Percentiles rank a stretch among this genome's conserved stretches.
Conservation (phyloP, 2,329 filamentous ascomycete species). For the Ceratocystis colombiana region DNA sequence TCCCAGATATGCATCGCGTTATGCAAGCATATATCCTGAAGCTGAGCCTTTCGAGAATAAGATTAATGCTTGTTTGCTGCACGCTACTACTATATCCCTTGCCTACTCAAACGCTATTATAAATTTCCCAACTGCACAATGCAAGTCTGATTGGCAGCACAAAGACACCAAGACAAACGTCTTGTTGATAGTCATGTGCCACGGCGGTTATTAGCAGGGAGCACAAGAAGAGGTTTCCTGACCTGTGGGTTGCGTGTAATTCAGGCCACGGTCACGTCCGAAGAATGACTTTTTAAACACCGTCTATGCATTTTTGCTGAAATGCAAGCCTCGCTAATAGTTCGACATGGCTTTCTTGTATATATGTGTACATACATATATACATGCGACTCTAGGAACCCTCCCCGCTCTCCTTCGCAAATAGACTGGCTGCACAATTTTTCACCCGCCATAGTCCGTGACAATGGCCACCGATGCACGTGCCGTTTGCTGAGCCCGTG, state of each 20-base stretch:
- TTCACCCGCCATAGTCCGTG: slow-evolving; percentile 7
- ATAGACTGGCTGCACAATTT: slow-evolving; percentile 2
- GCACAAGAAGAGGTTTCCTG: background rate
- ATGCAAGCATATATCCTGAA: background rate
- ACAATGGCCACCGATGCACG: slow-evolving; percentile 15
- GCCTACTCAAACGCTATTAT: background rate
- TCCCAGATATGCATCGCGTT: background rate
- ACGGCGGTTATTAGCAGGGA: background rate
- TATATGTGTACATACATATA: background rate
- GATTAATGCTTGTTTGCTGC: background rate
- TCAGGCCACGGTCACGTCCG: slow-evolving; percentile 9
- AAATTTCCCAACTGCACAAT: background rate
- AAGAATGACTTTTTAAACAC: background rate
- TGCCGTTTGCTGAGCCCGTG: slow-evolving; percentile 6
- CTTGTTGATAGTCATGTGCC: background rate
- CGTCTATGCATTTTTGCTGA: too few species aligned
- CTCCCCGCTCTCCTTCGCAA: background rate
- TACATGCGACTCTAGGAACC: background rate
- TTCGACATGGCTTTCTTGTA: background rate
- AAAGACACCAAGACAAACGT: background rate
- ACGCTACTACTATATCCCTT: background rate
- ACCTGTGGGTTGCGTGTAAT: background rate
- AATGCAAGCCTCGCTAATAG: too few species aligned
- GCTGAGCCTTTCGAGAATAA: background rate
- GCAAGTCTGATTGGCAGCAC: background rate